Evolutionary conservation across 106 monocot species (phyloP), one percentile per base, ranked within the genome.

Genomic region (Dioscorea dumetorum): DNA sequence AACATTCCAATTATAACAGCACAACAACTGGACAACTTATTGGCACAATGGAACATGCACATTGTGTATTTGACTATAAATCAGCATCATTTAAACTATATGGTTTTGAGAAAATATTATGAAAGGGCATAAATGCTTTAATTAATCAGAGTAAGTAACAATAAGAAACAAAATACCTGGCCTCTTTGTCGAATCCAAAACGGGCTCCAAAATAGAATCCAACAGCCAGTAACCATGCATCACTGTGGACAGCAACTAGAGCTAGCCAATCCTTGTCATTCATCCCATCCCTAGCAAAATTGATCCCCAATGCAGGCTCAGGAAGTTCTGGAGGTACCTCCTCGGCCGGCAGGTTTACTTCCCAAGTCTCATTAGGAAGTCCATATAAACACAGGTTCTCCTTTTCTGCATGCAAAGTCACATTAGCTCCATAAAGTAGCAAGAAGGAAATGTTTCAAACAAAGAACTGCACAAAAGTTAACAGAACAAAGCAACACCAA

Each of bases 291-390:
- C 94, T 82, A 41, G 94, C 94, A 74, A 94, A 94, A 67, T 94
- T 94, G 50, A 94, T 94, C 15, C 94, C 94, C 20, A 94, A 66
- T 35, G 87, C 94, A 22, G 94, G 94, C 69, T 94, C 94, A 24
- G 94, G 94, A 73, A 94, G 90, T 62, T 94, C 94, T 19, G 94
- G 94, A 54, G 94, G 94, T 31, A 94, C 94, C 62, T 94, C 94
- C 61, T 94, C 94, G 22, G 87, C 94, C 49, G 94, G 94, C 67
- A 94, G 68, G 61, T 63, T 84, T 58, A 94, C 90, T 72, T 85
- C 89, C 94, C 94, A 94, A 13, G 77, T 90, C 69, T 82, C 94
- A 67, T 87, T 87, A 9, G 86, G 77, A 72, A 75, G 78, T 17
- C 94, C 94, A 78, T 94, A 94, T 33, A 94, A 72, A 62, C 94